Percentiles rank a stretch among this genome's conserved stretches.
Evolutionary conservation across 306 rosid species (phyloP).

Genomic region (Rosa chinensis): DNA sequence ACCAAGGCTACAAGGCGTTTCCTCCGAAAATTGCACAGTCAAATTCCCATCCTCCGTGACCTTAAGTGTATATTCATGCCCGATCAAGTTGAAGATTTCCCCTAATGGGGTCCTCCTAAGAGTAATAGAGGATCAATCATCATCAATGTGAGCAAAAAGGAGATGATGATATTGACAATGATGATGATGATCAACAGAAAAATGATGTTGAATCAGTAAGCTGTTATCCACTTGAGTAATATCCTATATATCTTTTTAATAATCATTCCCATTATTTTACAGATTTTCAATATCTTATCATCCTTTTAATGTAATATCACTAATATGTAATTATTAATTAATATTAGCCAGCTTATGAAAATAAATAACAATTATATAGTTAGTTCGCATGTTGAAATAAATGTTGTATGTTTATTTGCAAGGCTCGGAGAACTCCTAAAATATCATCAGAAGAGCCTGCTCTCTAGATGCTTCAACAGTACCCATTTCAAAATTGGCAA

Average conservation of each 20-base stretch:
- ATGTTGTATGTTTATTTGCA: background rate
- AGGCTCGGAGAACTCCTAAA: background rate
- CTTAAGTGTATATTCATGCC: accelerated
- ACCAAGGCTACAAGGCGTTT: background rate
- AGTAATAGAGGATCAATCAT: too few species aligned
- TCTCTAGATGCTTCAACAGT: background rate
- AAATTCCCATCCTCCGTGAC: background rate
- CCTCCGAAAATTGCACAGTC: background rate
- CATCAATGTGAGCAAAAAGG: too few species aligned
- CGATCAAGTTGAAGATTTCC: background rate
- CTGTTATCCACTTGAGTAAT: background rate
- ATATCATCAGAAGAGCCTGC: background rate
- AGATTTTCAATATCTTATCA: too few species aligned
- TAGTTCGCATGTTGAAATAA: background rate
- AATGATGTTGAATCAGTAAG: background rate
- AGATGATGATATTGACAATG: too few species aligned
- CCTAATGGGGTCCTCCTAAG: background rate
- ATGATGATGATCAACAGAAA: too few species aligned
- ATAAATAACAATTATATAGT: too few species aligned
- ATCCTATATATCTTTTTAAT: too few species aligned
- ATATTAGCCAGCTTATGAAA: too few species aligned
- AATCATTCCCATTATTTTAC: too few species aligned
- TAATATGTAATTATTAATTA: too few species aligned
- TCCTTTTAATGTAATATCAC: background rate
- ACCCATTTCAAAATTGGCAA: background rate